Evolutionary conservation across 306 rosid genomes (phyloP).

Genomic region (Sesbania bispinosa): DNA sequence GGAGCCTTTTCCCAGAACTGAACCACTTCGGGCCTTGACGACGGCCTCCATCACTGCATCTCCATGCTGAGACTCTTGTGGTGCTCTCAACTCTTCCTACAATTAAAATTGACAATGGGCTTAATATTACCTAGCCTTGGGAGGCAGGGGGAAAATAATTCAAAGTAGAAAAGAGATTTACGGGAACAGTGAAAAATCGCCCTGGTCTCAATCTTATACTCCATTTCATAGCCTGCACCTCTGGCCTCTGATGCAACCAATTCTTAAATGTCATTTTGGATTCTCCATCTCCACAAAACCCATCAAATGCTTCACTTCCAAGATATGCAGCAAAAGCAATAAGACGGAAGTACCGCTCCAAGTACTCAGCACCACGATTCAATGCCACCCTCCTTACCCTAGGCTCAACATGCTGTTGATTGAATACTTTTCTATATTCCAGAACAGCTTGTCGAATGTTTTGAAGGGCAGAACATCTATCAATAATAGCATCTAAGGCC

Average conservation of each 20-base stretch:
- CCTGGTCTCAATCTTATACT: conserved; percentile 87
- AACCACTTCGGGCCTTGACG: conserved; percentile 71
- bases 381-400: conserved; percentile 90
- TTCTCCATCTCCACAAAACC: conserved; percentile 69
- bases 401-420: conserved; percentile 85
- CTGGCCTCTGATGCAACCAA: conserved; percentile 86
- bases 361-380: conserved; percentile 85
- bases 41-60: conserved; percentile 88
- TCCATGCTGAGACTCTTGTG: conserved; percentile 84
- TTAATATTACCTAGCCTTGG: neutral
- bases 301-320: conserved; percentile 92
- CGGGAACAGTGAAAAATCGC: conserved; percentile 79
- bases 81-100: conserved; percentile 82
- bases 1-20: conserved; percentile 87
- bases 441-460: conserved; percentile 91
- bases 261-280: conserved; percentile 70
- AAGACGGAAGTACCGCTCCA: conserved; percentile 86
- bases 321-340: conserved; percentile 96
- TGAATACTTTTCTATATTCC: conserved; percentile 68
- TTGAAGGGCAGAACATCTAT: conserved; percentile 89
- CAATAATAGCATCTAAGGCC: conserved; percentile 87
- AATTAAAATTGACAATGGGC: conserved; percentile 28
- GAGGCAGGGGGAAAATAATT: neutral
- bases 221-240: conserved; percentile 94
- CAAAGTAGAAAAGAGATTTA: conserved; percentile 35